Conservation (phyloP, 2,329 filamentous ascomycete species). For the Aspergillus awamori region DNA sequence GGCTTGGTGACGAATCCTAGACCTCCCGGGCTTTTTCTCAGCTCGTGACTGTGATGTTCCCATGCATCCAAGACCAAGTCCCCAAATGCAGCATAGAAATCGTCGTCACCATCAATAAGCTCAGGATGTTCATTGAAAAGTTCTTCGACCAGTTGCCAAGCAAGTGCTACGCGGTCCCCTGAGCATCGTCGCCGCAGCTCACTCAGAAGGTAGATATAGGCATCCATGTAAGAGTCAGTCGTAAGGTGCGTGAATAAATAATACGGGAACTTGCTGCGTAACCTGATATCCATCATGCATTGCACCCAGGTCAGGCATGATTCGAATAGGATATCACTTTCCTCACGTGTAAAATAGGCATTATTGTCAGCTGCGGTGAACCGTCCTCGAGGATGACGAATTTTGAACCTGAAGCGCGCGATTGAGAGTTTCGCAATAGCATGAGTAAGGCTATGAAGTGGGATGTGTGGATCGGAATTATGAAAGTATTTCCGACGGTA, state of each 20-base stretch:
- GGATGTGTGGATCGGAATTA: not conserved
- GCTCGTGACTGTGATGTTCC: not conserved
- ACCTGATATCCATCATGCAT: not conserved
- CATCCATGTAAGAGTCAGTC: not conserved
- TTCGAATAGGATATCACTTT: conserved; percentile 4
- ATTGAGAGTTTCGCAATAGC: not conserved
- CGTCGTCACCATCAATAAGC: not conserved
- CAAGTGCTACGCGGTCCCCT: not conserved
- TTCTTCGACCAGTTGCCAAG: not conserved
- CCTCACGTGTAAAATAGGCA: not conserved
- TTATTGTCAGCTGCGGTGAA: not conserved
- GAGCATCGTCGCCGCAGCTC: not conserved
- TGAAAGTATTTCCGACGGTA: not conserved
- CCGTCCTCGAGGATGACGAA: not conserved
- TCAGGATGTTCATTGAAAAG: not conserved
- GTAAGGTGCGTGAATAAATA: conserved; percentile 7
- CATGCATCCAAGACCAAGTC: conserved; percentile 4
- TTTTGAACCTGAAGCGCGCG: not conserved
- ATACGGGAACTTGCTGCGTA: not conserved
- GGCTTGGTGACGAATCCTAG: not conserved
- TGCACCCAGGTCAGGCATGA: not conserved
- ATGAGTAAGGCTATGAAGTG: not conserved
- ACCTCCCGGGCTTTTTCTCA: not conserved
- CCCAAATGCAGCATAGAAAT: not conserved
- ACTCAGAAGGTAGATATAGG: not conserved